Evolutionary conservation across 179 eudicot species (phyloP), one percentile per base, ranked within the genome.

Genomic region (Pouteria campechiana): DNA sequence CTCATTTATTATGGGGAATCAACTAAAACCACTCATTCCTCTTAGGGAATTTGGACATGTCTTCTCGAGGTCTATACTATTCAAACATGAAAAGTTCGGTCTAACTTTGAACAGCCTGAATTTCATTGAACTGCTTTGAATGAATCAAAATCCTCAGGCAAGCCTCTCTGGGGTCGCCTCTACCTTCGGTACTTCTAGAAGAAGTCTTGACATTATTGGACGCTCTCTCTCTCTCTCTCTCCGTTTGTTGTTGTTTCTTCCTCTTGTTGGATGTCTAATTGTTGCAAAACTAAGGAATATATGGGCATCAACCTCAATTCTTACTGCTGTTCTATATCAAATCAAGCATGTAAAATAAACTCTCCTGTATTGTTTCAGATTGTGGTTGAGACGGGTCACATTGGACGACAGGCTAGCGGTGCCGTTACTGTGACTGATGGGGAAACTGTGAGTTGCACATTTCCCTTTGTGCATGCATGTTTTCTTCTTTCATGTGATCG

Each of bases 351-450:
- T 54, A 4, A 37, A n/a, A n/a, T n/a, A n/a, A n/a, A n/a, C 42
- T 42, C 48, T 37, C 18, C 36, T 71, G 32, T 17, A 9, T 48
- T 58, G 68, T 58, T 42, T 31, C 78, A 90, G 98, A 79, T 90
- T 59, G 54, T 73, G 62, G 85, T 92, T 25, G 99, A 92, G 79
- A 92, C 96, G 10, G 99, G 99, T 63, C 94, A 73, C 46, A 83
- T 87, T 3, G 99, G 99, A 39, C 71, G 99, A 65, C 99, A 92
- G 75, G 96, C 99, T 47, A 92, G 99, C 69, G 93, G 65, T 25
- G 69, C 99, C 61, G 93, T 92, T 60, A 78, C 79, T 21, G 93
- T 92, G 52, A 88, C 94, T 46, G 99, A 92, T 65, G 99, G 99
- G 33, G 99, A 92, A 77, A 92, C 99, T 41, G 99, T 87, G 69